Conservation (phyloP, 2,329 filamentous ascomycete species). For the Sarocladium strictum region DNA sequence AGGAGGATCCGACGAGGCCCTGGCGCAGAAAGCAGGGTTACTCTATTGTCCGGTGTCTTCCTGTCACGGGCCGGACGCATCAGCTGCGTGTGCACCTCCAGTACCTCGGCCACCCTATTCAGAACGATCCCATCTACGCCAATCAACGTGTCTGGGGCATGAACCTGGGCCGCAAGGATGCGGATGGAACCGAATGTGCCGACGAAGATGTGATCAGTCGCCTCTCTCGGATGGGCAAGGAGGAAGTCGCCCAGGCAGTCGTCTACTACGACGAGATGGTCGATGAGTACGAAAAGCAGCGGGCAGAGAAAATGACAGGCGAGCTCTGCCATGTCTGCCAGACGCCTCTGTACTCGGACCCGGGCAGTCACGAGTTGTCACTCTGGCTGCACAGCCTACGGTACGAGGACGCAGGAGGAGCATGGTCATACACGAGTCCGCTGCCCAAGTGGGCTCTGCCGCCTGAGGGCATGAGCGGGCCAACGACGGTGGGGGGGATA, state of each 20-base stretch:
- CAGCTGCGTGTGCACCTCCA: constrained; percentile 94
- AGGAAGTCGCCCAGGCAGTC: constrained; percentile 83
- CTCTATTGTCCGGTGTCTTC: constrained; percentile 89
- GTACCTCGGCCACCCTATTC: constrained; percentile 88
- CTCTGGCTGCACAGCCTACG: constrained; percentile 90
- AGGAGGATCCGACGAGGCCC: constrained; percentile 23
- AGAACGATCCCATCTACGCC: constrained; percentile 96
- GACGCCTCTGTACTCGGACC: constrained; percentile 89
- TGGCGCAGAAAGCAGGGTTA: constrained; percentile 66
- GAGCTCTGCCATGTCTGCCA: constrained; percentile 73
- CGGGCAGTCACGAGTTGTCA: constrained; percentile 80
- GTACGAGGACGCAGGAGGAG: constrained; percentile 77
- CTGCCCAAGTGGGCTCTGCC: constrained; percentile 85
- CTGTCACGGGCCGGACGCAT: constrained; percentile 89
- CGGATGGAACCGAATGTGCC: constrained; percentile 61
- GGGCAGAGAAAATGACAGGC: constrained; percentile 91
- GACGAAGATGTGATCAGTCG: constrained; percentile 88
- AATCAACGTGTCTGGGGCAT: constrained; percentile 89
- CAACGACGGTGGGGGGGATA: constrained; percentile 58
- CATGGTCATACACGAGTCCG: constrained; percentile 81
- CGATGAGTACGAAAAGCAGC: constrained; percentile 79
- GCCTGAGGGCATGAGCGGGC: constrained; percentile 65
- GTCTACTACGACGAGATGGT: constrained; percentile 95
- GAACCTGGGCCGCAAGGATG: constrained; percentile 62
- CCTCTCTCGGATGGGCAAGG: constrained; percentile 86